Base-by-base conservation (phyloP, 1,284 basidiomycete species). In the Trametes polyzona region DNA sequence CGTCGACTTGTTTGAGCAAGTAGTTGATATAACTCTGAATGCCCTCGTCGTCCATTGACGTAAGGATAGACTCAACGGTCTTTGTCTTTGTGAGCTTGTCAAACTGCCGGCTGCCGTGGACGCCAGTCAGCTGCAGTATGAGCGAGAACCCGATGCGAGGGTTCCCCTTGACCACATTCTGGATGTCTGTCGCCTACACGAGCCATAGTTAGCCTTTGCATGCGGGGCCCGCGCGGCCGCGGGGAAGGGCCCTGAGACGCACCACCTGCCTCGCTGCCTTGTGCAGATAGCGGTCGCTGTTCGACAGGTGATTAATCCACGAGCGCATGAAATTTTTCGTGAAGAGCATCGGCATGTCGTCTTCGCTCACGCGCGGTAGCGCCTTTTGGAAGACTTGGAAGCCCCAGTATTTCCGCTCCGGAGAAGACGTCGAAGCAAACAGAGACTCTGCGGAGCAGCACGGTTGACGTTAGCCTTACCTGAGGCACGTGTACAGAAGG, bases 321-420 rank as follows among this genome's bases (percentile, higher is more conserved):
- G 90, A 90, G 40, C 95, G 88, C 92, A 98, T 96, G 67, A 98
- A 93, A 72, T 98, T 96, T 66, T 90, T 90, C 11, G 94, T 96
- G 74, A 98, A 97, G 17, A 98, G 79, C 79, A 93, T 87, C 0
- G 93, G 89, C 65, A 96, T 80, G 49, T 87, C 87, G 23, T 82
- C 73, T 17, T 84, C 74, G 7, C 82, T 78, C 19, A 95, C 81
- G 16, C 87, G 85, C 8, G 85, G 82, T 36, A 98, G 76, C 0
- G 93, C 87, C 61, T 86, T 90, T 67, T 90, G 86, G 72, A 98
- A 93, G 19, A 98, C 84, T 70, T 93, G 90, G 77, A 98, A 98
- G 29, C 96, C 96, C 92, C 93, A 97, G 67, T 90, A 95, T 76
- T 98, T 98, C 57, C 94, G 84, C 70, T 97, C 91, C 1, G 91